A percentile compares a stretch with the other conserved stretches of the same genome.
phyloP scores from a whole-genome alignment of 805 yeast species.

The Spathaspora arborariae region DNA sequence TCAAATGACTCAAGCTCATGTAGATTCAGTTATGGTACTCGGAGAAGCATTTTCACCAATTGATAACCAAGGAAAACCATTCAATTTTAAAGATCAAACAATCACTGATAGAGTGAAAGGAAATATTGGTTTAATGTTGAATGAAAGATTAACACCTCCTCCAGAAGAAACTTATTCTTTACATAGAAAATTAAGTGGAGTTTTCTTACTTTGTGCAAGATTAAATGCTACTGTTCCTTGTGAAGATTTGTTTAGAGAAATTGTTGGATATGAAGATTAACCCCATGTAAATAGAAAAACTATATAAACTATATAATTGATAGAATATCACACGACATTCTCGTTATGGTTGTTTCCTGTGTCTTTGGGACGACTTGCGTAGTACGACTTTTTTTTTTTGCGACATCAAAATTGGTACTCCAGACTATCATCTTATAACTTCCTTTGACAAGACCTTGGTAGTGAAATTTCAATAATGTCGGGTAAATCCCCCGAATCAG shows the following conservation, averaged over 20 bases:
- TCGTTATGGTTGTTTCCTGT: no score
- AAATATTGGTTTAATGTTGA: conserved; percentile 84
- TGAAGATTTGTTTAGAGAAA: conserved; percentile 67
- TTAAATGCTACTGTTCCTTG: conserved; percentile 82
- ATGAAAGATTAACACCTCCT: conserved; percentile 91
- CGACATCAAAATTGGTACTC: no score
- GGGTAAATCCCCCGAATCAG: background rate
- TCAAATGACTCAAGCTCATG: conserved; percentile 87
- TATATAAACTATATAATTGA: no score
- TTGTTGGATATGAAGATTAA: conserved; percentile 50
- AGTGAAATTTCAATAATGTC: background rate
- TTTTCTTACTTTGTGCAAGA: conserved; percentile 83
- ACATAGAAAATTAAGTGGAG: conserved; percentile 93
- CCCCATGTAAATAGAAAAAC: background rate
- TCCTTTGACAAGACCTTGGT: no score
- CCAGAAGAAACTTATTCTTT: conserved; percentile 98
- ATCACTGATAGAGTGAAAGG: conserved; percentile 90
- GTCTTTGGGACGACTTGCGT: no score
- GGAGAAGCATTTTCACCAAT: conserved; percentile 84
- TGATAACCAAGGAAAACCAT: conserved; percentile 47
- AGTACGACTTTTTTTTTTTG: no score
- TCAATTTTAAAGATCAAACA: conserved; percentile 79
- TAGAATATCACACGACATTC: no score
- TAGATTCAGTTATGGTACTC: conserved; percentile 82
- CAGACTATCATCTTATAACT: no score